Evolutionary conservation across 352 stramenopile species (phyloP), one percentile per base, ranked within the genome.

Genomic region (Globisporangium megalacanthum): DNA sequence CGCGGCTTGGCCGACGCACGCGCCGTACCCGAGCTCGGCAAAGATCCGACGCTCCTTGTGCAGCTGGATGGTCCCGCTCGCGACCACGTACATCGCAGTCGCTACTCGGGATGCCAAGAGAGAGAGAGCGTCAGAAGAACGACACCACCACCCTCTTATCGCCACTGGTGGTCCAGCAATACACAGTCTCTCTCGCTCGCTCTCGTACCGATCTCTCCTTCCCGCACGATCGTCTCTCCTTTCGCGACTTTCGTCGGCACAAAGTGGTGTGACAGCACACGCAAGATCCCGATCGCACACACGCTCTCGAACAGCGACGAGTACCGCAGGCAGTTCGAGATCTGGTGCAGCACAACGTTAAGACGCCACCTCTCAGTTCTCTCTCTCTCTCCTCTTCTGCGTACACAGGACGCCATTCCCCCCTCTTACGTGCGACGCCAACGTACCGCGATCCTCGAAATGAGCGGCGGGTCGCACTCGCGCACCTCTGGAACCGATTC

Each of bases 301-400:
- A 92, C 82, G 15, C 81, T 89, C 52, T 89, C 82, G 35, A 94
- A 94, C 4, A 94, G 54, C 6, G 82, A 88, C 0, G 82, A 92
- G 6, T 85, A 79, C 1, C 84, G 82, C 47, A 94, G 64, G 19
- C 82, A 92, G 49, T 89, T 94, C 3, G 82, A 75, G 7, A 92
- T 85, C 84, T 94, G 57, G 9, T 55, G 11, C 36, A 8, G 31
- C 13, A 10, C 17, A 54, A 51, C 11, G n/a, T n/a, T n/a, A n/a
- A n/a, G n/a, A n/a, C n/a, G n/a, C n/a, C n/a, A n/a, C n/a, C n/a
- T n/a, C n/a, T n/a, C n/a, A n/a, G n/a, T n/a, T n/a, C n/a, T n/a
- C n/a, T n/a, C n/a, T n/a, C n/a, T n/a, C n/a, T n/a, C n/a, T n/a
- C n/a, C n/a, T n/a, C n/a, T n/a, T n/a, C n/a, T n/a, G n/a, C n/a